Evolutionary conservation across 2,329 filamentous ascomycete genomes (phyloP).

Genomic region (Pseudogymnoascus sp.): DNA sequence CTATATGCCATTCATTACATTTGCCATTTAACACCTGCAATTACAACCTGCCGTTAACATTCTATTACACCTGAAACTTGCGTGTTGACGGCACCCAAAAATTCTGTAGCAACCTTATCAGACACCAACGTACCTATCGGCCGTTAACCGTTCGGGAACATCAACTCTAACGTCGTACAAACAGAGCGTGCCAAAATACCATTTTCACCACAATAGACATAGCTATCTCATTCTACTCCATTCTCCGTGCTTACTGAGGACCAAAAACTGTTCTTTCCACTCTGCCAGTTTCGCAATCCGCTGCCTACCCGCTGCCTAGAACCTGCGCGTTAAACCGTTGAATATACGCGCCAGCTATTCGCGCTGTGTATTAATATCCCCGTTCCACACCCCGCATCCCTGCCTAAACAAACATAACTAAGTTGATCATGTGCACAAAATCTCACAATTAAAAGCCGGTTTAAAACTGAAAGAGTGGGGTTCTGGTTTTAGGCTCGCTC

Average conservation of each 20-base stretch:
- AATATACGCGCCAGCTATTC: background rate
- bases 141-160: background rate
- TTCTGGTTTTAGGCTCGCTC: background rate
- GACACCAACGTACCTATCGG: background rate
- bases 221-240: background rate
- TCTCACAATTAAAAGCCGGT: background rate
- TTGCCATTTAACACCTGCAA: background rate
- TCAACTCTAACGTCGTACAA: background rate
- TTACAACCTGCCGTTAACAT: background rate
- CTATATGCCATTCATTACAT: background rate
- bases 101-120: background rate
- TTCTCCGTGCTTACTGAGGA: background rate
- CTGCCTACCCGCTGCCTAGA: background rate
- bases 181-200: background rate
- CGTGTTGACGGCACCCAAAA: background rate
- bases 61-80: background rate
- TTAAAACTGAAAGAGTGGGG: background rate
- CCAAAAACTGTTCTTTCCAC: background rate
- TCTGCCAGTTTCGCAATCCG: background rate
- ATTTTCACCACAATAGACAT: background rate
- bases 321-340: background rate
- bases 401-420: constrained; percentile 7
- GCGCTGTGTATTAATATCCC: constrained; percentile 1
- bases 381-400: constrained; percentile 1
- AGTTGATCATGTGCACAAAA: background rate